phyloP scores from a whole-genome alignment of 2,329 filamentous ascomycete genomes.

The Stylonectria norvegica region DNA sequence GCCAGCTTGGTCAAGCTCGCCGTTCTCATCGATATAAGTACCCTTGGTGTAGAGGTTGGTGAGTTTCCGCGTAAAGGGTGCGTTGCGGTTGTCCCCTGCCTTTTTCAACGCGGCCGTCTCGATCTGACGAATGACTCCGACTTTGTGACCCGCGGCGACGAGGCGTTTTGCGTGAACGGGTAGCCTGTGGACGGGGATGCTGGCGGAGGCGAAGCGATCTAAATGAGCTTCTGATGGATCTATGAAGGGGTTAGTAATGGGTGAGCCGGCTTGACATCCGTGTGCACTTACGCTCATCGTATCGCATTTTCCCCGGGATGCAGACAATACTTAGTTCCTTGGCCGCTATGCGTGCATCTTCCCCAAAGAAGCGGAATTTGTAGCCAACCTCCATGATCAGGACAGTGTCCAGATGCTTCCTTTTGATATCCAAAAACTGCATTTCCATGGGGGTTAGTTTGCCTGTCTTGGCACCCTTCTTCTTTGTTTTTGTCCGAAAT shows the following conservation, averaged over 20 bases:
- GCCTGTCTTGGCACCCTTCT: slow-evolving; percentile 65
- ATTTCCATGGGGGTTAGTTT: slow-evolving; percentile 94
- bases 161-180: slow-evolving; percentile 93
- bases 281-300: slow-evolving; percentile 70
- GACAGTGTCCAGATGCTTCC: slow-evolving; percentile 82
- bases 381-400: slow-evolving; percentile 95
- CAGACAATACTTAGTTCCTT: slow-evolving; percentile 93
- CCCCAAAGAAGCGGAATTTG: slow-evolving; percentile 96
- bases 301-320: slow-evolving; percentile 91
- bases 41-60: slow-evolving; percentile 98
- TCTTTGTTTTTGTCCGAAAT: slow-evolving; percentile 51
- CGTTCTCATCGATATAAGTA: slow-evolving; percentile 92
- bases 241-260: slow-evolving; percentile 26
- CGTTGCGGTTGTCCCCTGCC: slow-evolving; percentile 87
- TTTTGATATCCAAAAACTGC: slow-evolving; percentile 91
- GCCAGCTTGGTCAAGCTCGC: slow-evolving; percentile 62
- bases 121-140: slow-evolving; percentile 89
- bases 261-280: neutral
- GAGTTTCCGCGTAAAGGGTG: slow-evolving; percentile 86
- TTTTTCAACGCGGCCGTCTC: slow-evolving; percentile 97
- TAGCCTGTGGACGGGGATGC: slow-evolving; percentile 86
- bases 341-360: slow-evolving; percentile 84
- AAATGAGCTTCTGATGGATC: slow-evolving; percentile 88
- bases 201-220: slow-evolving; percentile 89
- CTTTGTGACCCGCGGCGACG: slow-evolving; percentile 89